Base-by-base conservation (phyloP, 192 early-diverging fungal genomes). In the Podila verticillata region DNA sequence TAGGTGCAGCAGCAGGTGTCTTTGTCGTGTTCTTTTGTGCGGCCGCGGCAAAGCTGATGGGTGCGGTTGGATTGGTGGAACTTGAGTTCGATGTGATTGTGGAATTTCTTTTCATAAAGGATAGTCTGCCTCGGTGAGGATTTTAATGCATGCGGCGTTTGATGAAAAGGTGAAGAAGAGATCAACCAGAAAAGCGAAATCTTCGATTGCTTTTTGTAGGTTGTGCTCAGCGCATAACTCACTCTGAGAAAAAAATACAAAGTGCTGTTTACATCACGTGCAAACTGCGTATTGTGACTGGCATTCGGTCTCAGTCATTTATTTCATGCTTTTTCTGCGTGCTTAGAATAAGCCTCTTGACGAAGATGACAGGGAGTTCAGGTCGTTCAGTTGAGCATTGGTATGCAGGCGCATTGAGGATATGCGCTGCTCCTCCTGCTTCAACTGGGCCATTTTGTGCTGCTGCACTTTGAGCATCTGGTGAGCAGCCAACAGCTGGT, bases 11-110 rank as follows among this genome's bases (percentile, higher is more conserved):
- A 47, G 51, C 51, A 54, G 51, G 65, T 54, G 75, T 57, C 65
- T 71, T 78, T 68, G 44, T 66, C 68, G 74, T 77, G 74, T 78
- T 70, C 69, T 58, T 59, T 48, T 78, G 68, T 29, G 75, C 75
- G 70, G 75, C 75, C 49, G 75, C 75, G 75, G 75, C 75, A 78
- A 78, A 78, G 75, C 75, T 78, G 75, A 66, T 71, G 68, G 74
- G 68, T 60, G 67, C 61, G 68, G 75, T 71, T 62, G 51, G 63
- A 30, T 56, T 69, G 66, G 65, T 70, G 75, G 39, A 54, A 54
- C 51, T 54, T 54, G 51, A 54, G 51, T 54, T 54, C 51, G 51
- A 54, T 54, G 51, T 54, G 51, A 54, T 54, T 54, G 74, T 65
- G 63, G 74, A 77, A 70, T 69, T 70, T 63, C 57, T 77, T 77